These are phyloP conservation scores for Abortiporus biennis DNA, from an alignment of 1,284 basidiomycete genomes.

Conservation along the genomic window DNA sequence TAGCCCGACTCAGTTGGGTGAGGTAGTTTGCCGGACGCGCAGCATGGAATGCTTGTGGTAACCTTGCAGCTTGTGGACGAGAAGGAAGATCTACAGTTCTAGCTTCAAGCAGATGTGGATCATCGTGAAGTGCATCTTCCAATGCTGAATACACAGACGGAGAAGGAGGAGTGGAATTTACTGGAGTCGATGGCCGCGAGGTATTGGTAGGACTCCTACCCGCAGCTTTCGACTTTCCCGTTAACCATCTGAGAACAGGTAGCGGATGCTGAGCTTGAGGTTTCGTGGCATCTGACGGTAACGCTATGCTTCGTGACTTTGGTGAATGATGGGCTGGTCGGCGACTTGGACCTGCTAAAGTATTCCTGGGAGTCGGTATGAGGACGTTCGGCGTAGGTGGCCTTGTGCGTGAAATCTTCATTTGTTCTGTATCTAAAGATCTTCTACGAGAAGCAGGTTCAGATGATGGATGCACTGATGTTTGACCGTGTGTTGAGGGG, in stretches of 20 bases:
- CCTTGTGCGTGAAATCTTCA: slow-evolving; percentile 14
- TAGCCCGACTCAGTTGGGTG: slow-evolving; percentile 53
- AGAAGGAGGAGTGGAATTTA: slow-evolving; percentile 23
- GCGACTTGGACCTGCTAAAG: neutral
- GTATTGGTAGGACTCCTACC: slow-evolving; percentile 16
- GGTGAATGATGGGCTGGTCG: slow-evolving; percentile 2
- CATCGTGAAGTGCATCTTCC: slow-evolving; percentile 37
- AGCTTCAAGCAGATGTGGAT: slow-evolving; percentile 23
- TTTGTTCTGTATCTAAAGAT: slow-evolving; percentile 10
- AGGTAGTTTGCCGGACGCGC: slow-evolving; percentile 52
- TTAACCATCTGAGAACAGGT: slow-evolving; percentile 48
- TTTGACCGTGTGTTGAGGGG: neutral
- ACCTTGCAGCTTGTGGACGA: slow-evolving; percentile 40
- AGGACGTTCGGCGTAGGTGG: slow-evolving; percentile 11
- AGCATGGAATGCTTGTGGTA: slow-evolving; percentile 33
- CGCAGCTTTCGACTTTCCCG: slow-evolving; percentile 18
- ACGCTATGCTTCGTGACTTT: slow-evolving; percentile 8
- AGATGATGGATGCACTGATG: slow-evolving; percentile 1
- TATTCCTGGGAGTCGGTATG: slow-evolving; percentile 1
- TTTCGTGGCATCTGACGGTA: slow-evolving; percentile 3
- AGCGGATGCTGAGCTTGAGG: slow-evolving; percentile 9
- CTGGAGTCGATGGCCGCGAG: slow-evolving; percentile 13
- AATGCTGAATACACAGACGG: slow-evolving; percentile 22
- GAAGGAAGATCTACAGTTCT: slow-evolving; percentile 22
- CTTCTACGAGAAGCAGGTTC: slow-evolving; percentile 12